Evolutionary conservation across 805 yeast genomes (phyloP).

Genomic region (Metschnikowia cerradonensis): DNA sequence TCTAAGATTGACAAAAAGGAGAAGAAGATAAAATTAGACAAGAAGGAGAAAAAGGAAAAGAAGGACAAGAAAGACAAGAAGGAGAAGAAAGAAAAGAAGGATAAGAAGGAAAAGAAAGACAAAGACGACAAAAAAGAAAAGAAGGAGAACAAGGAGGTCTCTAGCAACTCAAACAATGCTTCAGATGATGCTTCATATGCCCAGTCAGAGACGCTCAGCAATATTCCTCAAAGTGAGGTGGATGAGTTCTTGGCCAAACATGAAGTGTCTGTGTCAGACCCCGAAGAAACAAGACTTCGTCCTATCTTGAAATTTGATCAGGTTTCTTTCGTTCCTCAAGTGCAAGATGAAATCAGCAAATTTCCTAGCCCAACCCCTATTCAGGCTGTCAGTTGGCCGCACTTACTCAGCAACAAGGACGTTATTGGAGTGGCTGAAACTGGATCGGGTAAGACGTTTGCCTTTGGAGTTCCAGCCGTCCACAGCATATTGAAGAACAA

Average conservation of each 20-base stretch:
- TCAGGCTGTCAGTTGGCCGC: slow-evolving; percentile 95
- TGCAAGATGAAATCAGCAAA: slow-evolving; percentile 58
- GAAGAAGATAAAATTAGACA: slow-evolving; percentile 20
- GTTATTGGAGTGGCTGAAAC: slow-evolving; percentile 98
- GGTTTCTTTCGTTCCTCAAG: slow-evolving; percentile 48
- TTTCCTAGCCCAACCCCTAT: slow-evolving; percentile 94
- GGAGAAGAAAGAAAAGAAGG: slow-evolving; percentile 20
- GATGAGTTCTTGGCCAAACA: slow-evolving; percentile 62
- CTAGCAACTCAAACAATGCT: not conserved
- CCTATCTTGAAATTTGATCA: slow-evolving; percentile 71
- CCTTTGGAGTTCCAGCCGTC: slow-evolving; percentile 96
- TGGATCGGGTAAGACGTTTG: slow-evolving; percentile 96
- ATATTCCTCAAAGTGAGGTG: slow-evolving; percentile 50
- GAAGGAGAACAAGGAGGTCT: slow-evolving; percentile 30
- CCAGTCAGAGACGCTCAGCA: slow-evolving; percentile 37
- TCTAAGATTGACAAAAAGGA: slow-evolving; percentile 26
- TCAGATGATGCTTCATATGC: slow-evolving; percentile 22
- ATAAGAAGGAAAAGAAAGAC: slow-evolving; percentile 19
- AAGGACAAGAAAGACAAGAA: slow-evolving; percentile 24
- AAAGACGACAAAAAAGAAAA: slow-evolving; percentile 35
- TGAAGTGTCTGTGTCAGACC: slow-evolving; percentile 78
- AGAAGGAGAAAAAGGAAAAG: slow-evolving; percentile 15
- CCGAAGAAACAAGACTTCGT: slow-evolving; percentile 45
- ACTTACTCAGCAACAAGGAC: slow-evolving; percentile 69
- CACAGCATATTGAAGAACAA: slow-evolving; percentile 52